phyloP scores from a whole-genome alignment of 1,284 basidiomycete genomes.

The Flammula alnicola region DNA sequence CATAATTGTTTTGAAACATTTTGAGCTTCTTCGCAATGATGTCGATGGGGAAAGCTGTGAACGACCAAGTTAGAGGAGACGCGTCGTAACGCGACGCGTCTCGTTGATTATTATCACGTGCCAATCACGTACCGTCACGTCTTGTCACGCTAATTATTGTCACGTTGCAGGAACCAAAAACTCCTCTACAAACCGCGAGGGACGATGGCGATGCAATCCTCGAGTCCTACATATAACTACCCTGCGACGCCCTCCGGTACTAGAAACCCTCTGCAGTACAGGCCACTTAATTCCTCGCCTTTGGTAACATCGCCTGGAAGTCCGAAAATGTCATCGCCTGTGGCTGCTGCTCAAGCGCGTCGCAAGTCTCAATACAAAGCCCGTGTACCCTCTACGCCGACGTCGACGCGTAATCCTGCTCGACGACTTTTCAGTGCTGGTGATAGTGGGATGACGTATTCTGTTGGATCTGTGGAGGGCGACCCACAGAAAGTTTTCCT shows the following conservation, averaged over 20 bases:
- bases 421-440: constrained; percentile 7
- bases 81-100: too few species aligned
- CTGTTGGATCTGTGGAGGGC: constrained; percentile 19
- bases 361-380: constrained; percentile 55
- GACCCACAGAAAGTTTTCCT: constrained; percentile 52
- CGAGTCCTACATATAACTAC: not conserved
- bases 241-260: constrained; percentile 29
- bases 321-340: constrained; percentile 43
- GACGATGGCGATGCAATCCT: not conserved
- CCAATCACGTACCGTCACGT: not conserved
- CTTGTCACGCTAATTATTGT: constrained; percentile 2
- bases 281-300: constrained; percentile 53
- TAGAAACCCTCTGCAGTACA: constrained; percentile 23
- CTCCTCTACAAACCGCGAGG: too few species aligned
- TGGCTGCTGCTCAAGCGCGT: constrained; percentile 38
- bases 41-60: too few species aligned
- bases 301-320: constrained; percentile 39
- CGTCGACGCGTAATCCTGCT: constrained; percentile 11
- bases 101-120: too few species aligned
- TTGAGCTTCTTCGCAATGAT: too few species aligned
- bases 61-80: too few species aligned
- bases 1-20: too few species aligned
- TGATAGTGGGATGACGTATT: too few species aligned
- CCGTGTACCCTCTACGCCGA: constrained; percentile 22
- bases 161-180: not conserved